Percentiles rank a stretch among this genome's conserved stretches.
Conservation (phyloP, 768 basidiomycete genomes). For the Phlebiopsis gigantea region DNA sequence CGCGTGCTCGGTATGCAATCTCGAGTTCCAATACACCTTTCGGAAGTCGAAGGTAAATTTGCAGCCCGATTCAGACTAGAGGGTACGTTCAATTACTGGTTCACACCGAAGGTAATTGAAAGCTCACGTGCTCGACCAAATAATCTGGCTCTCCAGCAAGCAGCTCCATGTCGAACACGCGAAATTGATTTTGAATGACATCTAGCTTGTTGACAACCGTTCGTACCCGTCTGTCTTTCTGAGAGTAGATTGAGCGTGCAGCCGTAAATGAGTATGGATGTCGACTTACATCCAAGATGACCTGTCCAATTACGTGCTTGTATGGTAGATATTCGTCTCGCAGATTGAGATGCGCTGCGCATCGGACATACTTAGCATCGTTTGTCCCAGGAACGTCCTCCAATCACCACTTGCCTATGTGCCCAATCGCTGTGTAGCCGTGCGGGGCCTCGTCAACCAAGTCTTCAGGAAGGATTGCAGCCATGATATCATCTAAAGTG, state of each 20-base stretch:
- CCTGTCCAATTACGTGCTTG: conserved; percentile 85
- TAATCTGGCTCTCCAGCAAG: conserved; percentile 88
- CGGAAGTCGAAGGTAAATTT: conserved; percentile 92
- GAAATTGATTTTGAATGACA: conserved; percentile 77
- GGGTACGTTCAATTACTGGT: background rate
- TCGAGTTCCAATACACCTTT: conserved; percentile 97
- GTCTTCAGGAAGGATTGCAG: conserved; percentile 74
- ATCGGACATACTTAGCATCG: no score
- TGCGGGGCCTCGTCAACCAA: conserved; percentile 75
- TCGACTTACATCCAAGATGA: conserved; percentile 86
- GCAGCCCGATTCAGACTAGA: conserved; percentile 79
- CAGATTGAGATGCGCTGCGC: conserved; percentile 87
- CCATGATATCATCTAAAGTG: conserved; percentile 72
- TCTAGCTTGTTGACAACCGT: conserved; percentile 97
- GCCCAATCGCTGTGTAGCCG: conserved; percentile 85
- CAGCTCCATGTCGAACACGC: conserved; percentile 96
- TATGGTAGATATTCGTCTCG: conserved; percentile 88
- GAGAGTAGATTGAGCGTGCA: background rate
- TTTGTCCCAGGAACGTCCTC: no score
- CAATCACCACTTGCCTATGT: conserved; percentile 73
- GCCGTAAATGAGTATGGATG: no score
- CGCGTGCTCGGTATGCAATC: conserved; percentile 86
- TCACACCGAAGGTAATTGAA: background rate
- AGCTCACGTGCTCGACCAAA: conserved; percentile 77
- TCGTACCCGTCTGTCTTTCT: conserved; percentile 83